Percentiles rank a stretch among this genome's conserved stretches.
Conservation (phyloP, 2,329 filamentous ascomycete species). For the Colletotrichum cuscutae region DNA sequence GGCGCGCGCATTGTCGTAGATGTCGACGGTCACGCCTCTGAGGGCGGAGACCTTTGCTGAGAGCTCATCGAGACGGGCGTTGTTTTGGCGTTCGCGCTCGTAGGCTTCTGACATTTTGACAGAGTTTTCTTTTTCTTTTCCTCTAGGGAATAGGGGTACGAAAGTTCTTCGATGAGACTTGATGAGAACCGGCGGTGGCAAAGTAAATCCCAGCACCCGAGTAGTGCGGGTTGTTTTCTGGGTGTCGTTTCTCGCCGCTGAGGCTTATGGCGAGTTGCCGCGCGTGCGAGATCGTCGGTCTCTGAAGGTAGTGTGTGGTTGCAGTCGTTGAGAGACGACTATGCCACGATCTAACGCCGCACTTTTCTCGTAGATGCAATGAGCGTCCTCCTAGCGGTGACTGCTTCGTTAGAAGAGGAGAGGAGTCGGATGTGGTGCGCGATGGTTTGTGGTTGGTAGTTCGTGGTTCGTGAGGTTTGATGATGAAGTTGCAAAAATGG, state of each 20-base stretch:
- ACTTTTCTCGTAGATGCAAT: background rate
- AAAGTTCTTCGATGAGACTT: background rate
- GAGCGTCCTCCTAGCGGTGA: background rate
- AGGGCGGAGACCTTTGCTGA: slow-evolving; percentile 91
- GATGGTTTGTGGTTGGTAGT: background rate
- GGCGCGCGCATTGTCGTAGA: slow-evolving; percentile 93
- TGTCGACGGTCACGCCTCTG: slow-evolving; percentile 94
- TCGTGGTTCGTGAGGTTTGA: background rate
- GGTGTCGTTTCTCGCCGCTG: background rate
- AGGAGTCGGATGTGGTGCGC: background rate
- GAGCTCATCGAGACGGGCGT: slow-evolving; percentile 91
- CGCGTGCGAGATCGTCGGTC: background rate
- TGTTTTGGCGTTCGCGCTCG: slow-evolving; percentile 90
- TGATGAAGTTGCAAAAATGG: background rate
- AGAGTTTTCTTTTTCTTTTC: background rate
- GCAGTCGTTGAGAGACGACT: background rate
- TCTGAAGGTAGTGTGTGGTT: background rate
- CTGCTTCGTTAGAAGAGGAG: background rate
- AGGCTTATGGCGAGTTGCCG: background rate
- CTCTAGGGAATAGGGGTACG: background rate
- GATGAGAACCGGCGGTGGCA: too few relatives aligned
- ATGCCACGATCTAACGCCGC: background rate
- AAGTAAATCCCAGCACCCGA: background rate
- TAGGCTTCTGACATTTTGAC: slow-evolving; percentile 77
- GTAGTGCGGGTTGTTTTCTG: background rate